phyloP scores from a whole-genome alignment of 345 rosid genomes.

The Eucalyptus melliodora region DNA sequence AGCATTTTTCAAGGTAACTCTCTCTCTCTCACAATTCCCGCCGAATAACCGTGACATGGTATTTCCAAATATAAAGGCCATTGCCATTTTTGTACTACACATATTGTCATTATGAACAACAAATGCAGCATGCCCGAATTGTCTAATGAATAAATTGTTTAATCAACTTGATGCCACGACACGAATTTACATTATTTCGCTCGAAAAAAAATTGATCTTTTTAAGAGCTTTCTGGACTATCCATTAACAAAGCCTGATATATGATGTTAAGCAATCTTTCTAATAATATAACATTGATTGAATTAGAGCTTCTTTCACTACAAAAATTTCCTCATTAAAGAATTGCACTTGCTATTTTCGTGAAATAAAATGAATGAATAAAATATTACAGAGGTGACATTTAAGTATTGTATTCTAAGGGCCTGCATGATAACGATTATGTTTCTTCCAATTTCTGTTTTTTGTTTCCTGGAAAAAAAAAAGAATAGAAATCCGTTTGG shows the following conservation, averaged over 20 bases:
- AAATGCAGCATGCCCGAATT: not conserved
- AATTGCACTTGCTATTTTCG: not conserved
- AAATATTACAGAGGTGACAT: not conserved
- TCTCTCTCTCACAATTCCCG: not conserved
- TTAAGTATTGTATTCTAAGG: not conserved
- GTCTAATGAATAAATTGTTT: not conserved
- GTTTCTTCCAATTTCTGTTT: fast-evolving
- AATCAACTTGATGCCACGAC: not conserved
- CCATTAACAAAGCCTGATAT: not conserved
- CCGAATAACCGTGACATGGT: not conserved
- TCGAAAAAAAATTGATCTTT: fast-evolving
- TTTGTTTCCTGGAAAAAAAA: fast-evolving
- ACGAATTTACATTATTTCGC: not conserved
- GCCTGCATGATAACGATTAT: fast-evolving
- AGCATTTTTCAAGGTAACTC: not conserved
- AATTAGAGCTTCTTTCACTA: not conserved
- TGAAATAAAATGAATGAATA: not conserved
- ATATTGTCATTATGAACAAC: not conserved
- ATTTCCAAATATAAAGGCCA: not conserved
- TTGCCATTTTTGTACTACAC: not conserved
- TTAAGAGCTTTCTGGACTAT: not conserved
- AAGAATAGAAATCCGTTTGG: fast-evolving
- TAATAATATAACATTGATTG: not conserved
- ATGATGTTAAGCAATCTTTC: not conserved
- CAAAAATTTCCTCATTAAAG: not conserved